Base-by-base conservation (phyloP, 305 asterid genomes). In the Fraxinus platypoda region DNA sequence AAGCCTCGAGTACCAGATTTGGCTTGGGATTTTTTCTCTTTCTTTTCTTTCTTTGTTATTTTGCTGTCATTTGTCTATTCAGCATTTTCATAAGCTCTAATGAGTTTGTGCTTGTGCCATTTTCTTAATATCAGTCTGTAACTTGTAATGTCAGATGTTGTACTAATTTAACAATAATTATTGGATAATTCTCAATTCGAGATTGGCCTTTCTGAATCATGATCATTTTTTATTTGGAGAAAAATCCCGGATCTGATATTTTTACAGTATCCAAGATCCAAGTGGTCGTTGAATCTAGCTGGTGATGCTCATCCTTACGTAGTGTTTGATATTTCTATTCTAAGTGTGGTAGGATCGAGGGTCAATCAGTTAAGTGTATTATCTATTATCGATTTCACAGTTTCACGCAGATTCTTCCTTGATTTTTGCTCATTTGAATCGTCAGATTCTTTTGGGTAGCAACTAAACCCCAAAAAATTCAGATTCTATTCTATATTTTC, bases 61-160 rank as follows among this genome's bases (percentile, higher is more conserved):
- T 33, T 28, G 9, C 17, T 30, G 34, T 26, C 21, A 11, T 49
- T 49, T 49, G 59, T 49, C 21, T 0, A 68, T 68, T 26, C 7
- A 15, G 73, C 73, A 68, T 68, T 68, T 68, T 4, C 37, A 26
- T 2, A 68, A 28, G 19, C 8, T 68, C n/a, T 68, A 30, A 68
- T 28, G 38, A 68, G 37, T 30, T 13, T 30, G 75, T 11, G 75
- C 75, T 68, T 4, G 21, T 49, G 59, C 21, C 59, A 17, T 49
- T 49, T 49, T 49, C 59, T 49, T 15, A 3, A 49, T 15, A 17
- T 49, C 21, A 49, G 2, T 49, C 59, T 15, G 21, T 49, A 49
- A 49, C 59, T 15, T 30, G 31, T 68, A 64, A 28, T 71, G 28
- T 57, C 11, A 76, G 78, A 76, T 76, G 81, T 76, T n/a, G 81